Evolutionary conservation across 2,329 filamentous ascomycete genomes (phyloP).

Genomic region (Microdochium paspali): DNA sequence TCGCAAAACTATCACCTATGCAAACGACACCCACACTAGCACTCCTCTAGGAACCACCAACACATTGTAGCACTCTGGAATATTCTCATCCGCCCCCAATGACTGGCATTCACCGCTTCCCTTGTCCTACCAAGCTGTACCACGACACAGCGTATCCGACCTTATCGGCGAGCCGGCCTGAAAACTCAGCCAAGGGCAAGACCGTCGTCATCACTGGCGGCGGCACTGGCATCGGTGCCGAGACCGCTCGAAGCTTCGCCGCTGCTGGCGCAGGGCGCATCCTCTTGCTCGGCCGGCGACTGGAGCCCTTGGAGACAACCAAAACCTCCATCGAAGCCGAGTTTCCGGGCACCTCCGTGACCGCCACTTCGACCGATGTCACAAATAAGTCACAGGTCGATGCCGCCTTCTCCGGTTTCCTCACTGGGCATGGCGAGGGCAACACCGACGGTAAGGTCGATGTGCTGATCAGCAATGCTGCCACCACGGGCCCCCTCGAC

Average conservation of each 20-base stretch:
- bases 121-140: slow-evolving; percentile 25
- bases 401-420: slow-evolving; percentile 20
- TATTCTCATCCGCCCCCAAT: too few relatives aligned
- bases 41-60: too few relatives aligned
- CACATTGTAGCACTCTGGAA: too few relatives aligned
- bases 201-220: slow-evolving; percentile 32
- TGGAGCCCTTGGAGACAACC: slow-evolving; percentile 21
- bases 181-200: slow-evolving; percentile 27
- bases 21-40: too few relatives aligned
- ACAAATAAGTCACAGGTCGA: slow-evolving; percentile 19
- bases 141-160: slow-evolving; percentile 23
- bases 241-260: slow-evolving; percentile 30
- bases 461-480: slow-evolving; percentile 29
- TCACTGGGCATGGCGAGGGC: slow-evolving; percentile 7
- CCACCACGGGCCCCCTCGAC: slow-evolving; percentile 15
- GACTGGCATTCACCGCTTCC: not conserved
- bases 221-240: slow-evolving; percentile 32
- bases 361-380: slow-evolving; percentile 19
- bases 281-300: slow-evolving; percentile 30
- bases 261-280: slow-evolving; percentile 31
- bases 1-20: too few relatives aligned
- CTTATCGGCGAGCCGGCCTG: slow-evolving; percentile 27
- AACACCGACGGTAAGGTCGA: slow-evolving; percentile 17
- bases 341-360: slow-evolving; percentile 22
- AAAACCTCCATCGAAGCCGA: slow-evolving; percentile 23